phyloP scores from a whole-genome alignment of 2,329 filamentous ascomycete species.

The Aspergillus ibericus region DNA sequence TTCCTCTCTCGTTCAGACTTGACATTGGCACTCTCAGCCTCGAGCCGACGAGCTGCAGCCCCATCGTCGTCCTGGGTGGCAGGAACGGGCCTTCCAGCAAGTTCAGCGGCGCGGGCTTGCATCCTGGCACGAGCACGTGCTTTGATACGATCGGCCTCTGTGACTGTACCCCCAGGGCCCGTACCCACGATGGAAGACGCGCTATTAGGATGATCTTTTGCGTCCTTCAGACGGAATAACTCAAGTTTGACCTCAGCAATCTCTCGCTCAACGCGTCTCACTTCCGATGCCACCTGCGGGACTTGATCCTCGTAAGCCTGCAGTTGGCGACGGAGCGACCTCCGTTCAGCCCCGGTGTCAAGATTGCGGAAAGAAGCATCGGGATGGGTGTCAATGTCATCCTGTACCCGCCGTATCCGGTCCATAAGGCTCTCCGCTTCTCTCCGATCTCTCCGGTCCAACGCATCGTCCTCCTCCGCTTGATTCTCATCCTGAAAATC shows the following conservation, averaged over 20 bases:
- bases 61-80: slow-evolving; percentile 68
- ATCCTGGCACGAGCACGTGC: slow-evolving; percentile 96
- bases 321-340: slow-evolving; percentile 82
- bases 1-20: slow-evolving; percentile 88
- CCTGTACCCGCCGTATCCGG: slow-evolving; percentile 84
- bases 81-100: slow-evolving; percentile 78
- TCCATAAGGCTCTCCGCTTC: slow-evolving; percentile 94
- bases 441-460: slow-evolving; percentile 85
- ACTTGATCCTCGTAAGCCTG: slow-evolving; percentile 86
- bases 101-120: slow-evolving; percentile 91
- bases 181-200: slow-evolving; percentile 83
- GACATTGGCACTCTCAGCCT: slow-evolving; percentile 80
- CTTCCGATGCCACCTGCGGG: slow-evolving; percentile 87
- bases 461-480: slow-evolving; percentile 83
- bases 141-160: slow-evolving; percentile 91
- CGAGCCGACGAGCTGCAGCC: slow-evolving; percentile 78
- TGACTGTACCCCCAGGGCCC: slow-evolving; percentile 84
- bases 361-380: slow-evolving; percentile 68
- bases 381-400: slow-evolving; percentile 91
- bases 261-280: slow-evolving; percentile 83
- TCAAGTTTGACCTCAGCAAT: slow-evolving; percentile 91
- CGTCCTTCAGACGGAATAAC: slow-evolving; percentile 88
- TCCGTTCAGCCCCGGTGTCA: slow-evolving; percentile 84
- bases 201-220: slow-evolving; percentile 83
- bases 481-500: slow-evolving; percentile 93